Evolutionary conservation across 192 early-diverging fungal genomes (phyloP).

Genomic region (Oehlia diaphana): DNA sequence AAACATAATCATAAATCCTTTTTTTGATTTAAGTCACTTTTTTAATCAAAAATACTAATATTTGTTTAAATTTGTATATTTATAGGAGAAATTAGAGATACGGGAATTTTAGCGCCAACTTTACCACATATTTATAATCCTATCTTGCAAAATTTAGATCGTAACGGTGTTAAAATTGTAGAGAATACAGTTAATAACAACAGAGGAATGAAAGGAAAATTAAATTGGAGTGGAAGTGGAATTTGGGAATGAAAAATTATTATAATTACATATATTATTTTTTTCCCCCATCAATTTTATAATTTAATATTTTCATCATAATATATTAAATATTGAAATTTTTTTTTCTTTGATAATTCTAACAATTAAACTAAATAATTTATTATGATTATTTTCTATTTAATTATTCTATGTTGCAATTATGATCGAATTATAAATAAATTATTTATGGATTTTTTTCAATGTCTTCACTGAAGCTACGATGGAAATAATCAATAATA

Average conservation of each 20-base stretch:
- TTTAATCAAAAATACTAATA: background rate
- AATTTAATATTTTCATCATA: no score
- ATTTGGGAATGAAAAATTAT: conserved; percentile 35
- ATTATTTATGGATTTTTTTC: background rate
- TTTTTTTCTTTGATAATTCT: no score
- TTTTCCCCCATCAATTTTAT: no score
- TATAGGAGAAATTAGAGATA: conserved; percentile 49
- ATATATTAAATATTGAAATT: no score
- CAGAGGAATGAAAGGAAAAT: conserved; percentile 38
- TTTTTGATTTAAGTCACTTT: no score
- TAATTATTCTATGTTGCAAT: no score
- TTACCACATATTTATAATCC: conserved; percentile 70
- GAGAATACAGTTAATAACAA: conserved; percentile 47
- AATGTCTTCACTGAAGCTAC: background rate
- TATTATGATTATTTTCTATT: no score
- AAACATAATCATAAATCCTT: no score
- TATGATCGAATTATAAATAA: no score
- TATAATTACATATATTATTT: background rate
- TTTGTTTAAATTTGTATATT: background rate
- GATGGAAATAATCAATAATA: conserved; percentile 31
- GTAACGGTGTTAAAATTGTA: conserved; percentile 62
- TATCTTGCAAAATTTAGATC: conserved; percentile 62
- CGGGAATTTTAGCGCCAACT: conserved; percentile 68
- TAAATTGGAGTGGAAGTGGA: conserved; percentile 43
- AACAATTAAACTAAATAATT: no score